A percentile compares a stretch with the other conserved stretches of the same genome.
Conservation (phyloP, 108 stramenopile genomes). For the Halocafeteria seosinensis region DNA sequence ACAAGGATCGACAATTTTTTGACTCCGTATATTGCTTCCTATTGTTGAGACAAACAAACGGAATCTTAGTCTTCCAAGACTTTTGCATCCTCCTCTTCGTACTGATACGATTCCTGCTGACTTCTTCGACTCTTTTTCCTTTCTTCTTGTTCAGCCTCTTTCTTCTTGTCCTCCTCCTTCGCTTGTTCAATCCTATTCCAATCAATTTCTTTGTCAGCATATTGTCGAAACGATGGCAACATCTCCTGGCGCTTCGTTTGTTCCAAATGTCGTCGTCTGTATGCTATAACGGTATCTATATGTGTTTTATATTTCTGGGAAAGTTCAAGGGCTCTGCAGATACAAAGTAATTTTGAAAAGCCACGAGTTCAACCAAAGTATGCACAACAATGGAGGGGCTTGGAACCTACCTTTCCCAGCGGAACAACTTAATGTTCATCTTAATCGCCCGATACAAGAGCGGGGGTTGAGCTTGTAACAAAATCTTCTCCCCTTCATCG, state of each 20-base stretch:
- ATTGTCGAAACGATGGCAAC: not conserved
- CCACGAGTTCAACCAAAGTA: no score
- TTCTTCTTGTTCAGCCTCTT: no score
- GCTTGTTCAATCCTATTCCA: not conserved
- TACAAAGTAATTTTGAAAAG: no score
- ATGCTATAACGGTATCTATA: not conserved
- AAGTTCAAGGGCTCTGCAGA: not conserved
- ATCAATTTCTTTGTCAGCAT: not conserved
- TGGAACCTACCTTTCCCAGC: no score
- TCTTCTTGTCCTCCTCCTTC: not conserved
- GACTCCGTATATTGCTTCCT: no score
- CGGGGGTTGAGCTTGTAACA: conserved; percentile 41
- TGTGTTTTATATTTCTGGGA: not conserved
- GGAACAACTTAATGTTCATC: conserved; percentile 33
- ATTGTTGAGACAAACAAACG: no score
- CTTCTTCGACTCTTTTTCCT: no score
- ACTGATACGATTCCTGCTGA: no score
- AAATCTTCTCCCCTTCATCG: conserved; percentile 41
- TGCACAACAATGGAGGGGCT: no score
- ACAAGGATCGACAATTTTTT: no score
- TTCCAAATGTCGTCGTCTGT: not conserved
- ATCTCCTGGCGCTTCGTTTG: not conserved
- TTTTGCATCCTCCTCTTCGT: no score
- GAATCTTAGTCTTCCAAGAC: no score
- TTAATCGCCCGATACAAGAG: conserved; percentile 46